Evolutionary conservation across 2,329 filamentous ascomycete species (phyloP).

Genomic region (Colletotrichum coccodes): DNA sequence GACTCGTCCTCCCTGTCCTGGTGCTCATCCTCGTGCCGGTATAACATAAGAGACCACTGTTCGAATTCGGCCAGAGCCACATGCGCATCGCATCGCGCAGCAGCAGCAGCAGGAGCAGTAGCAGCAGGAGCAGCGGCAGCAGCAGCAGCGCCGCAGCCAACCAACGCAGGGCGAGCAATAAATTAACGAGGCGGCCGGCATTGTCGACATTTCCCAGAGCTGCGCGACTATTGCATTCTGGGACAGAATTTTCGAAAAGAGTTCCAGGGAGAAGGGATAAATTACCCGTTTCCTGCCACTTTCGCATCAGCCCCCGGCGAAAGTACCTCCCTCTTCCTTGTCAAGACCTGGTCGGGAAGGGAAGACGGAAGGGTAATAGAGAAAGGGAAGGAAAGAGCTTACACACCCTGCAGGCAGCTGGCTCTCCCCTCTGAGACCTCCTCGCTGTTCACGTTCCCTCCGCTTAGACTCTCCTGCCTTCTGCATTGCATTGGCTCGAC

Average conservation of each 20-base stretch:
- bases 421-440: background rate
- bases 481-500: constrained; percentile 16
- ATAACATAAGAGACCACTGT: constrained; percentile 2
- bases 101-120: too few species aligned
- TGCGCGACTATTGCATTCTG: background rate
- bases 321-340: background rate
- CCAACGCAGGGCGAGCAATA: constrained; percentile 9
- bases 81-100: background rate
- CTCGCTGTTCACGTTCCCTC: constrained; percentile 24
- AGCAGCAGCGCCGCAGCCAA: background rate
- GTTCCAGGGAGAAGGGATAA: background rate
- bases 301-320: too few species aligned
- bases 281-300: background rate
- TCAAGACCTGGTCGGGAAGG: background rate
- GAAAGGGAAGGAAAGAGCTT: background rate
- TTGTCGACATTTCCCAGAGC: background rate
- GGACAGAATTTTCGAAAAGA: constrained; percentile 4
- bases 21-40: background rate
- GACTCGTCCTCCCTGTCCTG: background rate
- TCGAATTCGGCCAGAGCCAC: background rate
- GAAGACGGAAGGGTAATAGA: background rate
- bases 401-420: background rate
- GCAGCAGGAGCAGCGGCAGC: background rate
- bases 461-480: constrained; percentile 9
- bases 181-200: background rate